Conservation (phyloP, 768 basidiomycete species). For the Russula virescens region DNA sequence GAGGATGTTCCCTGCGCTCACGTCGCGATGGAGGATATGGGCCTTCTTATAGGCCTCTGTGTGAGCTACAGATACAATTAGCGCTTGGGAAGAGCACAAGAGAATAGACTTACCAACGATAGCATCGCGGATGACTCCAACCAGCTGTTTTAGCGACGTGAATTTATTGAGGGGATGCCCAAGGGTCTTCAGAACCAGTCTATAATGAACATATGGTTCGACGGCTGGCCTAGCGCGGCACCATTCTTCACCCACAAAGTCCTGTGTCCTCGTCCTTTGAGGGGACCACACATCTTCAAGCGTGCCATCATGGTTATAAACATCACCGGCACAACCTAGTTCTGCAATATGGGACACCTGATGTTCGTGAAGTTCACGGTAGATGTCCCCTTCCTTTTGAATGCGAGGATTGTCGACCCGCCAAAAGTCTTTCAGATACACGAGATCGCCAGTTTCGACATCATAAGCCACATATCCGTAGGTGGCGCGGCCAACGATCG, state of each 20-base stretch:
- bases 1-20: too few relatives aligned
- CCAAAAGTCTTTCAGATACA: too few relatives aligned
- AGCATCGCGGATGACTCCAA: too few relatives aligned
- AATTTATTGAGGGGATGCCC: neutral
- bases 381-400: too few relatives aligned
- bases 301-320: neutral
- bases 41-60: too few relatives aligned
- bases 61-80: too few relatives aligned
- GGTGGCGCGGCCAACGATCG: neutral
- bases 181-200: neutral
- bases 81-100: too few relatives aligned
- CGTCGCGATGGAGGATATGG: too few relatives aligned
- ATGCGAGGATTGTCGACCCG: too few relatives aligned
- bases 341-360: too few relatives aligned
- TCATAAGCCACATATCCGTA: neutral
- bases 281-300: too few relatives aligned
- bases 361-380: too few relatives aligned
- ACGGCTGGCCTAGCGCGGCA: neutral
- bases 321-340: neutral
- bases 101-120: neutral
- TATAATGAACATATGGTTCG: neutral
- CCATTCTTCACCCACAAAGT: neutral
- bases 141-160: neutral
- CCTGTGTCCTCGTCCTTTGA: neutral
- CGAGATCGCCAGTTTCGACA: neutral